Conservation (phyloP, 805 yeast genomes). For the Suhomyces faveliae region DNA sequence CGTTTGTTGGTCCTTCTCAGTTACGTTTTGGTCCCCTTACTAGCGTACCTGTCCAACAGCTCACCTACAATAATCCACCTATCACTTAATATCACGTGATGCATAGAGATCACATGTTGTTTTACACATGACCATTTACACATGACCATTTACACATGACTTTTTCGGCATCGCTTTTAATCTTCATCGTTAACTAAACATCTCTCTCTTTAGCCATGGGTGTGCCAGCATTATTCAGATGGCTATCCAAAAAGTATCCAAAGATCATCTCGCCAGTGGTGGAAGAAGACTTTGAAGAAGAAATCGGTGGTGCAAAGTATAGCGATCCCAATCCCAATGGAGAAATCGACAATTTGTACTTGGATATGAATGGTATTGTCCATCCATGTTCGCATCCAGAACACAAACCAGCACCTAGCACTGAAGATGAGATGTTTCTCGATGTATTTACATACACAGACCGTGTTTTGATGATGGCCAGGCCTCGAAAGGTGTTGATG, state of each 20-base stretch:
- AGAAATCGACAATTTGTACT: conserved; percentile 86
- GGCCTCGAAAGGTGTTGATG: conserved; percentile 89
- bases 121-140: neutral
- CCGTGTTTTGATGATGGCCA: conserved; percentile 86
- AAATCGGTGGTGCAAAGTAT: conserved; percentile 61
- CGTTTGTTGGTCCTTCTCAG: too few relatives aligned
- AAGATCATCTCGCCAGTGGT: conserved; percentile 88
- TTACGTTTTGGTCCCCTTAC: too few relatives aligned
- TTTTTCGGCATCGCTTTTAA: neutral
- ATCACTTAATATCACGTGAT: too few relatives aligned
- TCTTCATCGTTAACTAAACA: neutral
- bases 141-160: neutral
- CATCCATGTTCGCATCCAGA: conserved; percentile 99
- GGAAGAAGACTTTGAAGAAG: conserved; percentile 65
- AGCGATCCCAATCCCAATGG: conserved; percentile 88
- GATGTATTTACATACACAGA: conserved; percentile 93
- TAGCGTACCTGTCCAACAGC: too few relatives aligned
- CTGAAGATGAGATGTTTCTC: conserved; percentile 94
- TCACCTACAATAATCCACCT: too few relatives aligned
- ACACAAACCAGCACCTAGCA: conserved; percentile 91
- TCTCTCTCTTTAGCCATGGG: conserved; percentile 53
- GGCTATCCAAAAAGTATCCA: conserved; percentile 92
- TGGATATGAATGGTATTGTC: conserved; percentile 98
- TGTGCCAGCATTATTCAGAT: conserved; percentile 96
- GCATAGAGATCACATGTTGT: too few relatives aligned